Percentiles rank a stretch among this genome's conserved stretches.
phyloP scores from a whole-genome alignment of 2,329 filamentous ascomycete genomes.

The Coleophoma crateriformis region DNA sequence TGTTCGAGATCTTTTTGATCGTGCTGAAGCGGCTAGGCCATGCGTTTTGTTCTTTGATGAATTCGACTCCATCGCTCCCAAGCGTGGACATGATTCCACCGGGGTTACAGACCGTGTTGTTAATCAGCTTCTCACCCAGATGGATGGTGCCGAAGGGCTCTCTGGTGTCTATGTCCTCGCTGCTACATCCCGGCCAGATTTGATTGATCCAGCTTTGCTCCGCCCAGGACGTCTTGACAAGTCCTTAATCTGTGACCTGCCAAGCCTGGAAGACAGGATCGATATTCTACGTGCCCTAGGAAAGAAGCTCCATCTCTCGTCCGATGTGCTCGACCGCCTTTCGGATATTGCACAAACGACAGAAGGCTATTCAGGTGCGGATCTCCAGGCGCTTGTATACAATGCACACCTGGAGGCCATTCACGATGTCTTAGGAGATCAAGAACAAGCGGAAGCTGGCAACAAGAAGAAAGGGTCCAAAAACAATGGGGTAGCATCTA shows the following conservation, averaged over 20 bases:
- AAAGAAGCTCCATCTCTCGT: conserved; percentile 68
- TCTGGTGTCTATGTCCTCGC: conserved; percentile 95
- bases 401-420: conserved; percentile 97
- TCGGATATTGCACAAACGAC: conserved; percentile 73
- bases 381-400: conserved; percentile 90
- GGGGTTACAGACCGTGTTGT: conserved; percentile 98
- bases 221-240: conserved; percentile 92
- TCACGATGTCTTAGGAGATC: conserved; percentile 77
- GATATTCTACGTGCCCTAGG: conserved; percentile 87
- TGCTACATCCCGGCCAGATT: conserved; percentile 85
- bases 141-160: conserved; percentile 95
- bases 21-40: conserved; percentile 82
- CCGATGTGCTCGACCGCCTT: conserved; percentile 52
- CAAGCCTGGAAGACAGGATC: conserved; percentile 69
- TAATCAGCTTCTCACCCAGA: conserved; percentile 96
- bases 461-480: conserved; percentile 21
- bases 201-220: conserved; percentile 91
- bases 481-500: conserved; percentile 10
- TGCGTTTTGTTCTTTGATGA: conserved; percentile 98
- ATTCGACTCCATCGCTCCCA: conserved; percentile 96
- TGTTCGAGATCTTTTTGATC: conserved; percentile 90
- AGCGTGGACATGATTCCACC: conserved; percentile 92
- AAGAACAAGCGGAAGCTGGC: conserved; percentile 33
- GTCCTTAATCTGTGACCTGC: conserved; percentile 86
- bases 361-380: conserved; percentile 88